phyloP scores from a whole-genome alignment of 179 eudicot genomes.

The Nepenthes alata region DNA sequence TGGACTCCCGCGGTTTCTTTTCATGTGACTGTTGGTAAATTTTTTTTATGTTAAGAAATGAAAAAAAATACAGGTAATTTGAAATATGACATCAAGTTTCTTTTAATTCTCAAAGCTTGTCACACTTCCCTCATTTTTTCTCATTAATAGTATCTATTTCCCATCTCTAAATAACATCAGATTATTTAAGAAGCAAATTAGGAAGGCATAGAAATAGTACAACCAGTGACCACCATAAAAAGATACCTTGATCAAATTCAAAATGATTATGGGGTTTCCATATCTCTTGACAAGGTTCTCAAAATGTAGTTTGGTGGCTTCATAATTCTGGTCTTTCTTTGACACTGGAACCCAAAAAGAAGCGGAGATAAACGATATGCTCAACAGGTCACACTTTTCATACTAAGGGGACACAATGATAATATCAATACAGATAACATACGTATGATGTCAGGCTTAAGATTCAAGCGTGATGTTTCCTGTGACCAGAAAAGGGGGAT shows the following conservation, averaged over 20 bases:
- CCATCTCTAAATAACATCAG: not conserved
- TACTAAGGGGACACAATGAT: not conserved
- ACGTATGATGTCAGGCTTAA: constrained; percentile 88
- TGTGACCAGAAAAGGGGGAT: constrained; percentile 99
- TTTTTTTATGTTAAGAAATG: not conserved
- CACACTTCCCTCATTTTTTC: no score
- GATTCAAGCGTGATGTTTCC: constrained; percentile 86
- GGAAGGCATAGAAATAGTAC: not conserved
- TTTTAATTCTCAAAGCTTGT: no score
- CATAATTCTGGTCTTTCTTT: constrained; percentile 67
- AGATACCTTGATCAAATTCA: constrained; percentile 87
- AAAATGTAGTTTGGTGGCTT: constrained; percentile 89
- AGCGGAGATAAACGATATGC: not conserved
- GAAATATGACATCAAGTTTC: not conserved
- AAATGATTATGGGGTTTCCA: constrained; percentile 86
- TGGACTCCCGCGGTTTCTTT: constrained; percentile 84
- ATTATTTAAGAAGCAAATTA: not conserved
- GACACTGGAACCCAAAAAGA: constrained; percentile 46
- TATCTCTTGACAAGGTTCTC: constrained; percentile 84
- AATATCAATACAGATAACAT: constrained; percentile 16
- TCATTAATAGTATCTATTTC: not conserved
- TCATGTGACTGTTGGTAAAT: constrained; percentile 51
- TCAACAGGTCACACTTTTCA: not conserved
- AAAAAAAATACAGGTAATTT: not conserved
- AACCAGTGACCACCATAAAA: not conserved